Evolutionary conservation across 805 yeast species (phyloP), one percentile per base, ranked within the genome.

Genomic region (Ogataea minuta): DNA sequence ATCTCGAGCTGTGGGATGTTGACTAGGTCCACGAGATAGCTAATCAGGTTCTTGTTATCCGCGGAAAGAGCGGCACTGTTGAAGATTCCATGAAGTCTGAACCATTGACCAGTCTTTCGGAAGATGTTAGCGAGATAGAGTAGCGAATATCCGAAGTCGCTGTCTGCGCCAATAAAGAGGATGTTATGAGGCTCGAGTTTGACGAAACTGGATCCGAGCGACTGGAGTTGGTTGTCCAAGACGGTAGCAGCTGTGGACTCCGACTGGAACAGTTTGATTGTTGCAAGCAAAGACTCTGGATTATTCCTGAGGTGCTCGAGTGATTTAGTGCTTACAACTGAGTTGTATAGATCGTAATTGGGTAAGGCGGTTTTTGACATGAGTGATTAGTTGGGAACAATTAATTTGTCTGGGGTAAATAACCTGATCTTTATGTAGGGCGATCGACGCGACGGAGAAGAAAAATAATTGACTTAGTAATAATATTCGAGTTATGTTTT

Each of bases 81-180:
- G 19, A 52, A 43, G 10, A 47, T 6, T 1, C 51, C 53, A 31
- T 46, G 47, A 3, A 56, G 28, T 4, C 19, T 41, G 35, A 53
- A 47, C 10, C 29, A 26, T 5, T 43, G 28, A 6, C 24, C 21
- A 2, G 48, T 32, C 26, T 49, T 48, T 11, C 17, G 31, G 36
- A 52, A 52, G 20, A 35, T 12, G 19, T 35, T 40, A 1, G 57
- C 51, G 3, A 56, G 31, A 9, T 39, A 43, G 3, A 56, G 41
- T 33, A 53, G 26, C 3, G 57, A 47, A 23, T 46, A 56, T 4
- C 53, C 59, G 10, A 31, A 49, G 29, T 56, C 61, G 12, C 27
- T 30, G 21, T 52, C 54, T 4, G 45, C 45, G 3, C 53, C 54
- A 13, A 46, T 12, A 9, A 37, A 13, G 14, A 53, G 21, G 9